Evolutionary conservation across 306 rosid genomes (phyloP).

Genomic region (Dryas alaskensis): DNA sequence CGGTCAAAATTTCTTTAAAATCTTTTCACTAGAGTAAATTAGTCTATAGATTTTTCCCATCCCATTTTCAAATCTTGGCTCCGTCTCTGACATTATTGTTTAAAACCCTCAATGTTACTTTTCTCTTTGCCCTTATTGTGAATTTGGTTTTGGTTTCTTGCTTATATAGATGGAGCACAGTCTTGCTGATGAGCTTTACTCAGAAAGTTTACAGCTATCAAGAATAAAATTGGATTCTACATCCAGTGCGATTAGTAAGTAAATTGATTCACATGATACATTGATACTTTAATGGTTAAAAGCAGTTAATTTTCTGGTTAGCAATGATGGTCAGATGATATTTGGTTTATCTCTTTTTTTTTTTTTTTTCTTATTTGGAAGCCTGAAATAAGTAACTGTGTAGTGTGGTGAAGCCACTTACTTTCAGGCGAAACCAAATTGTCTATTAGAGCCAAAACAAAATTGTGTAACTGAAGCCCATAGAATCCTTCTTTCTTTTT

Average conservation of each 20-base stretch:
- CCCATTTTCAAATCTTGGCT: too few relatives aligned
- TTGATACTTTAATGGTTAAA: background rate
- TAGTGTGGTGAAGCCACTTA: too few relatives aligned
- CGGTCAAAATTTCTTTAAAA: too few relatives aligned
- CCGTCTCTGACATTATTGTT: too few relatives aligned
- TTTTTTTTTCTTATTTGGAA: background rate
- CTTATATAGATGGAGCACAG: slow-evolving; percentile 45
- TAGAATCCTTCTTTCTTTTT: too few relatives aligned
- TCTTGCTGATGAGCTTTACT: slow-evolving; percentile 65
- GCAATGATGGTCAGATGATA: background rate
- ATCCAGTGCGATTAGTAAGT: slow-evolving; percentile 14
- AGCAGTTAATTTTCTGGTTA: background rate
- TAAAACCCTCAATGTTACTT: too few relatives aligned
- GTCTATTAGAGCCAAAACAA: too few relatives aligned
- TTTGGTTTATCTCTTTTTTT: background rate
- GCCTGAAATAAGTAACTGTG: too few relatives aligned
- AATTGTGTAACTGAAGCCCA: too few relatives aligned
- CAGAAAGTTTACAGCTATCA: slow-evolving; percentile 46
- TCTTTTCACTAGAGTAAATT: too few relatives aligned
- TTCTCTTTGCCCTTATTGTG: background rate
- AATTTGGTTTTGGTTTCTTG: background rate
- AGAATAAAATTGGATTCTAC: slow-evolving; percentile 35
- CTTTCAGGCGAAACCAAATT: too few relatives aligned
- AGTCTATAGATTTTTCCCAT: too few relatives aligned
- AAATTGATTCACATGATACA: slow-evolving; percentile 33